Conservation (phyloP, 2,329 filamentous ascomycete species). For the Ceratocystis variospora region DNA sequence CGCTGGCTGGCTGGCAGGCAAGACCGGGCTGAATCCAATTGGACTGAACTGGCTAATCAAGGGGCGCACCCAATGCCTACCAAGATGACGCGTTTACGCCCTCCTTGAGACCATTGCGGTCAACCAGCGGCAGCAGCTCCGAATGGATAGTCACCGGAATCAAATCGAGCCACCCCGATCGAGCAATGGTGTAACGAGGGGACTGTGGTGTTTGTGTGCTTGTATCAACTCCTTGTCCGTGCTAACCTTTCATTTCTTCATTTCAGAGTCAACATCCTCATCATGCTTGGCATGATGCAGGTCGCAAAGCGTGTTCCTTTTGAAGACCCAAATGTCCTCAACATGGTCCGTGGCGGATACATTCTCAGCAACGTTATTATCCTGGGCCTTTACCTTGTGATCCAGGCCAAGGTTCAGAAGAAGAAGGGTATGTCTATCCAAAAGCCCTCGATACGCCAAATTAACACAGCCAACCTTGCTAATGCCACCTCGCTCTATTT, state of each 20-base stretch:
- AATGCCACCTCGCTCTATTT: constrained; percentile 18
- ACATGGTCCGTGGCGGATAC: constrained; percentile 42
- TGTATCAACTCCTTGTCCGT: background rate
- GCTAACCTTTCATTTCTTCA: background rate
- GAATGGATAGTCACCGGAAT: background rate
- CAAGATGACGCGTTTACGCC: background rate
- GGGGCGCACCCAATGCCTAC: too few species aligned
- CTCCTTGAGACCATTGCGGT: background rate
- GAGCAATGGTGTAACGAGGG: background rate
- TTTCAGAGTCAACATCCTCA: constrained; percentile 72
- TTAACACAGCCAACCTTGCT: background rate
- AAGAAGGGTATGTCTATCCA: constrained; percentile 66
- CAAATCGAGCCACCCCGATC: background rate
- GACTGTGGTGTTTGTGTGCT: too few species aligned
- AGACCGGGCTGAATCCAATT: too few species aligned
- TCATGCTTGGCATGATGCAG: constrained; percentile 98
- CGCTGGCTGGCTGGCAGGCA: background rate
- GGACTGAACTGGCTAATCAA: too few species aligned
- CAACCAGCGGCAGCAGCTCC: background rate
- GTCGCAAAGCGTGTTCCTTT: constrained; percentile 91
- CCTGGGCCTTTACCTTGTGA: constrained; percentile 68
- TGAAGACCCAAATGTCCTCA: constrained; percentile 57
- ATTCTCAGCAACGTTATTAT: constrained; percentile 65
- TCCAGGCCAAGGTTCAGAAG: constrained; percentile 73
- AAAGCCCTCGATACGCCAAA: too few species aligned